Evolutionary conservation across 2,329 filamentous ascomycete species (phyloP).

Genomic region (Aspergillus costaricaensis): DNA sequence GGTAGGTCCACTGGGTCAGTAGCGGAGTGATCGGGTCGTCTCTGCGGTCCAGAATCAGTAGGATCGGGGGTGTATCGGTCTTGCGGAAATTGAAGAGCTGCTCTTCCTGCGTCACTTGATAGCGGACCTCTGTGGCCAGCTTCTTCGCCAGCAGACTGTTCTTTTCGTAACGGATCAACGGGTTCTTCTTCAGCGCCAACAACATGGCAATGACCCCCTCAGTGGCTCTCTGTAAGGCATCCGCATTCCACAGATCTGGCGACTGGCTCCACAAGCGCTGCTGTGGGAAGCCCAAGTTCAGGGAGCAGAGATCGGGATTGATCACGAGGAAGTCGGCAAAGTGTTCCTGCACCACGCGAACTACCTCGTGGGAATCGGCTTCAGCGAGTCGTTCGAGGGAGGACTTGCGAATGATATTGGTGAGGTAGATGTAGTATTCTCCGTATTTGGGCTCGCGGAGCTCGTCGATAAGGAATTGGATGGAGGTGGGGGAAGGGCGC

Average conservation of each 20-base stretch:
- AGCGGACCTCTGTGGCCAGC: conserved; percentile 86
- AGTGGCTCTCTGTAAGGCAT: conserved; percentile 80
- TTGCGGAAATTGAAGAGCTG: conserved; percentile 95
- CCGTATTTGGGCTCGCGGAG: conserved; percentile 94
- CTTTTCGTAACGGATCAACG: conserved; percentile 88
- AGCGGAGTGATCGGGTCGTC: conserved; percentile 94
- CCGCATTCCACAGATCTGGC: conserved; percentile 87
- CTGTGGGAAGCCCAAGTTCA: conserved; percentile 71
- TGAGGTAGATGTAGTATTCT: conserved; percentile 96
- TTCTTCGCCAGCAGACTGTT: conserved; percentile 90
- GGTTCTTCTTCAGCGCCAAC: conserved; percentile 92
- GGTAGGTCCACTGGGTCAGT: conserved; percentile 97
- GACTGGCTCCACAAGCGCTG: conserved; percentile 78
- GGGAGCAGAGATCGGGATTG: conserved; percentile 88
- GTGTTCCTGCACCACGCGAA: conserved; percentile 90
- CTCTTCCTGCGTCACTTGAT: conserved; percentile 92
- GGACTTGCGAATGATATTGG: conserved; percentile 96
- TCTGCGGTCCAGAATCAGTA: conserved; percentile 85
- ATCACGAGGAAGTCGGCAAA: conserved; percentile 95
- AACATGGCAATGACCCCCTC: conserved; percentile 85
- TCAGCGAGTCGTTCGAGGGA: conserved; percentile 90
- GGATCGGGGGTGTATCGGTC: conserved; percentile 89
- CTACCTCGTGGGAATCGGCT: conserved; percentile 95
- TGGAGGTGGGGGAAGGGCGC: conserved; percentile 86
- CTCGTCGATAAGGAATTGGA: conserved; percentile 93